A percentile compares a stretch with the other conserved stretches of the same genome.
Conservation (phyloP, 345 rosid genomes). For the Gossypium raimondii region DNA sequence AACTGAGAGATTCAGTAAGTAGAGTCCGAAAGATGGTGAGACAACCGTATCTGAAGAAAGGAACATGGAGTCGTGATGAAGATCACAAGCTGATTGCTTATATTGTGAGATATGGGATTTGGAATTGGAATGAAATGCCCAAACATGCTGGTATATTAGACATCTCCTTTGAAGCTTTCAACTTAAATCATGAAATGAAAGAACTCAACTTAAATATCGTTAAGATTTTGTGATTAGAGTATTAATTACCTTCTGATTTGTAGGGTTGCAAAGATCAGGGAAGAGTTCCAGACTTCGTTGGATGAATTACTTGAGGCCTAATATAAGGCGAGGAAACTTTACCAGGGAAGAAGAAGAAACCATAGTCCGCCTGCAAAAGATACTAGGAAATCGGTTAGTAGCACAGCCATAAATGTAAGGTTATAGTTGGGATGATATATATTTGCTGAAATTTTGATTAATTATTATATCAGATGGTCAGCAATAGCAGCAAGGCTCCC, state of each 20-base stretch:
- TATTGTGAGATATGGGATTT: slow-evolving; percentile 28
- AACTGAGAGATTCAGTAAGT: not conserved
- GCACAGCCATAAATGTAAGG: too few species aligned
- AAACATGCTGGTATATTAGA: slow-evolving; percentile 31
- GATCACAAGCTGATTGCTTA: slow-evolving; percentile 29
- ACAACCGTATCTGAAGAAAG: slow-evolving; percentile 22
- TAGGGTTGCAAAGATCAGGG: slow-evolving; percentile 50
- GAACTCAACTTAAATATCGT: not conserved
- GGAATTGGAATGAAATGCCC: slow-evolving; percentile 43
- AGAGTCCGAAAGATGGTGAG: slow-evolving; percentile 8
- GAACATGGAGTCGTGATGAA: slow-evolving; percentile 36
- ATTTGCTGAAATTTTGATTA: too few species aligned
- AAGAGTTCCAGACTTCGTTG: slow-evolving; percentile 75
- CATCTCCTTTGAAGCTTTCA: not conserved
- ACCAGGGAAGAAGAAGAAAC: not conserved
- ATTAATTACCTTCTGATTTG: not conserved
- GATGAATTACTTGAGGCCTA: slow-evolving; percentile 56
- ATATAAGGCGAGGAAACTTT: slow-evolving; percentile 18
- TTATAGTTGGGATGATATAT: too few species aligned
- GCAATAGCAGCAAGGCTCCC: too few species aligned
- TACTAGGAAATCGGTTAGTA: not conserved
- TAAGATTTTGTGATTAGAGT: not conserved
- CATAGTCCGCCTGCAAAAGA: not conserved
- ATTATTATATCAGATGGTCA: too few species aligned
- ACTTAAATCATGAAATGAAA: not conserved